Percentiles rank a stretch among this genome's conserved stretches.
phyloP scores from a whole-genome alignment of 768 basidiomycete genomes.

The Rhodotorula kratochvilovae region DNA sequence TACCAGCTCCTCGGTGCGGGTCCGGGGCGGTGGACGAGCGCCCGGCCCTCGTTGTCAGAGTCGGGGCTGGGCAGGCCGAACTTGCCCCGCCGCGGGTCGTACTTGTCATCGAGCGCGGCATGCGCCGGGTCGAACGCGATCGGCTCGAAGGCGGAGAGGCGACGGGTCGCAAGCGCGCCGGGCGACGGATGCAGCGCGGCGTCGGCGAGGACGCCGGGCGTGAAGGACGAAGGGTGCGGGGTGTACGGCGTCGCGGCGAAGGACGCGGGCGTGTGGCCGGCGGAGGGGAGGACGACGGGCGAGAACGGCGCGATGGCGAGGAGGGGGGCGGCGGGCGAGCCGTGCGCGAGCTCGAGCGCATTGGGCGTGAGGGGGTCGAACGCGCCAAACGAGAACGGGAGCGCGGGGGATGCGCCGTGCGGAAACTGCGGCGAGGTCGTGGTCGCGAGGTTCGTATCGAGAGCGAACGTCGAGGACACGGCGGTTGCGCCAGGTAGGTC shows the following conservation, averaged over 20 bases:
- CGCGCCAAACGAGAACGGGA: background rate
- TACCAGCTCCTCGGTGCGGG: constrained; percentile 9
- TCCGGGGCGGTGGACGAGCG: no score
- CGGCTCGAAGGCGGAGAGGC: constrained; percentile 10
- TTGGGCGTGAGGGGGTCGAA: background rate
- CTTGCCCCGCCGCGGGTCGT: constrained; percentile 29
- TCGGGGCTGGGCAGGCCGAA: constrained; percentile 36
- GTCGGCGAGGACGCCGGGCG: background rate
- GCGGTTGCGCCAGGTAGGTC: background rate
- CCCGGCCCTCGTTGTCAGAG: constrained; percentile 8
- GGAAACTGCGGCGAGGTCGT: background rate
- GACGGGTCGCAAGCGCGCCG: background rate
- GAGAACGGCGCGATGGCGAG: background rate
- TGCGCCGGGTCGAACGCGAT: constrained; percentile 16
- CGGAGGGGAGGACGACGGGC: background rate
- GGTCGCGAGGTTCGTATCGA: background rate
- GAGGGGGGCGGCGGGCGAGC: background rate
- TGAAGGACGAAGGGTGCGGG: background rate
- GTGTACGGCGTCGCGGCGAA: background rate
- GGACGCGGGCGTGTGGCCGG: background rate
- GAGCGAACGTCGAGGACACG: no score
- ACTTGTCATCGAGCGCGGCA: constrained; percentile 11
- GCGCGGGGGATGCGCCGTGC: background rate
- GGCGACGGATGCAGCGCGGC: background rate
- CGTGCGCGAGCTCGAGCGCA: background rate